Evolutionary conservation across 1,139 yeast species (phyloP), one percentile per base, ranked within the genome.

Genomic region (Candida mesenterica): DNA sequence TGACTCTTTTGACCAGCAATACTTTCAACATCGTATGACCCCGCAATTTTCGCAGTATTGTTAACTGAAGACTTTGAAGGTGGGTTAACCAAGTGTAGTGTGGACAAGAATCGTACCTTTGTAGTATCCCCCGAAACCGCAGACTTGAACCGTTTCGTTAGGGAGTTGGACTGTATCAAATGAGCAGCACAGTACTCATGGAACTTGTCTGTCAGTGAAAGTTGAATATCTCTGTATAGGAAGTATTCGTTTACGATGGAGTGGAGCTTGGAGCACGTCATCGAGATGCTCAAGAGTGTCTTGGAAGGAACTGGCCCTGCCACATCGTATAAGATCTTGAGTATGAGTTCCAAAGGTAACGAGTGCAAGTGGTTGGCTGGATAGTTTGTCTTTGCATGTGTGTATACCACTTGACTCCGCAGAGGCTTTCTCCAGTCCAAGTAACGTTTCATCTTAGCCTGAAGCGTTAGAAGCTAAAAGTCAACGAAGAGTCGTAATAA

Each of bases 261-360:
- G 36, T 63, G 55, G 44, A 72, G 57, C 41, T 62, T 65, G 25
- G 51, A 50, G 45, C 77, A 72, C 1, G 61, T 57, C 5, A 58
- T 41, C 2, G 72, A 57, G 9, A 73, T 36, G 24, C 40, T 47
- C 8, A 68, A 43, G 36, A 61, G 52, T 15, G 57, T 56, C 32
- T 41, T 43, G 5, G 36, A 30, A 25, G 45, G 49, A 24, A 10
- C 26, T 7, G 9, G 6, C 4, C 38, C 32, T 8, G 39, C 45
- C 14, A 68, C 43, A 29, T 51, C 42, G 5, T 49, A 43, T 19
- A 72, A 56, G 24, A 73, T 60, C 29, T 56, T 53, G 15, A 61
- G 43, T 4, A 72, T 44, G 4, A 74, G 53, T 44, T 73, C 79
- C 14, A 55, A 43, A 3, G 79, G 79, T 16, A 68, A 48, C n/a